Evolutionary conservation across 805 yeast species (phyloP).

Genomic region (Schizosaccharomyces lindneri): DNA sequence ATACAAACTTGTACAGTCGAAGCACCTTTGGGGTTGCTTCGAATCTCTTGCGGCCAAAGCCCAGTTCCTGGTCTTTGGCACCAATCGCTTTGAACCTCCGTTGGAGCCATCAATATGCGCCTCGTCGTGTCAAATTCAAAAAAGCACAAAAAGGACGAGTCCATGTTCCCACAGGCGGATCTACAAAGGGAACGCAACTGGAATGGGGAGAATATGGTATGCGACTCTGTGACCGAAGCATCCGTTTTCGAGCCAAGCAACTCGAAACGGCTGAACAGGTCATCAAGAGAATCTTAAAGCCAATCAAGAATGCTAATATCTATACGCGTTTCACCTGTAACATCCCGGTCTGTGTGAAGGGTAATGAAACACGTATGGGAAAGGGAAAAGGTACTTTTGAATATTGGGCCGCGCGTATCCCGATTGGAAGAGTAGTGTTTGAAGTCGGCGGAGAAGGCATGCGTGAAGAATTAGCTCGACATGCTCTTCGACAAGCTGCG

Average conservation of each 20-base stretch:
- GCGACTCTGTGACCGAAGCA: constrained; percentile 70
- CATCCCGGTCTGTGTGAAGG: constrained; percentile 81
- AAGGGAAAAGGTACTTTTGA: constrained; percentile 96
- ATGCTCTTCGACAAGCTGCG: constrained; percentile 69
- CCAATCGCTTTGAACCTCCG: not conserved
- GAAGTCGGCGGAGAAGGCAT: constrained; percentile 53
- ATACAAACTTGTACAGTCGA: too few species aligned
- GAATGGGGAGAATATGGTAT: constrained; percentile 68
- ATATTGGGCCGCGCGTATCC: constrained; percentile 90
- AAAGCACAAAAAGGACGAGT: constrained; percentile 89
- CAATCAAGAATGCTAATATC: constrained; percentile 34
- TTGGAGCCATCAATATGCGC: not conserved
- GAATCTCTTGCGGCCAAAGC: too few species aligned
- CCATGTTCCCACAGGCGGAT: constrained; percentile 83
- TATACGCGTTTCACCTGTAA: constrained; percentile 65
- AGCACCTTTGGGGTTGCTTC: too few species aligned
- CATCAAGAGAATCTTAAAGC: constrained; percentile 60
- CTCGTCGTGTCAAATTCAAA: constrained; percentile 2
- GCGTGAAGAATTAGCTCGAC: constrained; percentile 76
- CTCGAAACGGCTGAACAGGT: constrained; percentile 76
- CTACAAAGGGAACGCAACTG: constrained; percentile 47
- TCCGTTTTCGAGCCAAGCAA: constrained; percentile 65
- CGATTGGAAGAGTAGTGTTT: constrained; percentile 79
- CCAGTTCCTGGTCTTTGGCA: not conserved
- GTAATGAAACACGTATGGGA: constrained; percentile 99